Evolutionary conservation across 768 basidiomycete species (phyloP).

Genomic region (Lactarius hengduanensis): DNA sequence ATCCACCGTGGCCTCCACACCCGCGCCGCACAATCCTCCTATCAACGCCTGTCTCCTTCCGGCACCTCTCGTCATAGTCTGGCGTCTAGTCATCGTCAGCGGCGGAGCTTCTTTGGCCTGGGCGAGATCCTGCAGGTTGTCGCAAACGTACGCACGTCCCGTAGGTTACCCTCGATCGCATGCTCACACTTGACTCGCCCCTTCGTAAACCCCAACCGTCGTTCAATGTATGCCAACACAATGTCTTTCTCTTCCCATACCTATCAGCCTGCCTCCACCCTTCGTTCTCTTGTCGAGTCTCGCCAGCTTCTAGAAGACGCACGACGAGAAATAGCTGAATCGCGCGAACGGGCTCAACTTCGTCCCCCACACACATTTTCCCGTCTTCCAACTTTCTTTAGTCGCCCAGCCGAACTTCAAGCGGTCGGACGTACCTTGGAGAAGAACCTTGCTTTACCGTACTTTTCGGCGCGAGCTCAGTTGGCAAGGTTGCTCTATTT

Average conservation of each 20-base stretch:
- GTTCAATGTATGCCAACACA: slow-evolving; percentile 13
- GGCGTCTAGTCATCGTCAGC: slow-evolving; percentile 51
- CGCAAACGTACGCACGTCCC: slow-evolving; percentile 54
- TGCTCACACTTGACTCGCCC: slow-evolving; percentile 25
- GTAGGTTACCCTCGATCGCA: slow-evolving; percentile 12
- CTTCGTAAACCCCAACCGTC: slow-evolving; percentile 20
- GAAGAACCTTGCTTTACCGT: slow-evolving; percentile 78
- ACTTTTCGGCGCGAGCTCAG: slow-evolving; percentile 76
- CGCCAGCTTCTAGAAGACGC: slow-evolving; percentile 75
- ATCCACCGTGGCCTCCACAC: slow-evolving; percentile 27
- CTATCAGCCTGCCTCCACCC: slow-evolving; percentile 69
- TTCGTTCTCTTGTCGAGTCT: slow-evolving; percentile 78
- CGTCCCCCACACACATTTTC: slow-evolving; percentile 77
- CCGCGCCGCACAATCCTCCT: slow-evolving; percentile 19
- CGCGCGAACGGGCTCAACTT: slow-evolving; percentile 61
- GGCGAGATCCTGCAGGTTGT: slow-evolving; percentile 75
- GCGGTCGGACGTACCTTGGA: slow-evolving; percentile 62
- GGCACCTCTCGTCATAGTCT: slow-evolving; percentile 20
- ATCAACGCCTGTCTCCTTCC: slow-evolving; percentile 16
- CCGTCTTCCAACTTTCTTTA: slow-evolving; percentile 70
- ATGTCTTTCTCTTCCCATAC: slow-evolving; percentile 27
- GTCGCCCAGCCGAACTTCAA: slow-evolving; percentile 62
- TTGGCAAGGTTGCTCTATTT: slow-evolving; percentile 59
- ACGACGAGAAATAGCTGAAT: slow-evolving; percentile 69
- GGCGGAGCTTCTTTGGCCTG: slow-evolving; percentile 76